Conservation (phyloP, 2,329 filamentous ascomycete species). For the Aureobasidium sp. region DNA sequence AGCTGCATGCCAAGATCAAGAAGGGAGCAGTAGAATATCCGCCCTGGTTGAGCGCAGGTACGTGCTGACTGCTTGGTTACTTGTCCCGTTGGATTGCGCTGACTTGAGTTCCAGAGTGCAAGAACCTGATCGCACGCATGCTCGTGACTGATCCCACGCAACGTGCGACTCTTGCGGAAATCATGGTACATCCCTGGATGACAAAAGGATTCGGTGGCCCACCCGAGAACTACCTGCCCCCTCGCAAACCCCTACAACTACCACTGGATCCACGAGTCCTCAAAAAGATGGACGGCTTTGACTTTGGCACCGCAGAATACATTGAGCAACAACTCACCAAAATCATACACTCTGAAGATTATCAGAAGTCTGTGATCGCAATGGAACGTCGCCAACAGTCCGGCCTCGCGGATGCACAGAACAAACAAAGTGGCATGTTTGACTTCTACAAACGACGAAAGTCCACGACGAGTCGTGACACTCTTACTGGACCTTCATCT, state of each 20-base stretch:
- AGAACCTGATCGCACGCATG: conserved; percentile 87
- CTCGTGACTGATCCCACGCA: conserved; percentile 86
- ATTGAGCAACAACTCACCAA: conserved; percentile 75
- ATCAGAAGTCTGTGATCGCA: conserved; percentile 71
- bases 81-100: background rate
- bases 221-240: conserved; percentile 81
- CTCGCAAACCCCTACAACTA: conserved; percentile 72
- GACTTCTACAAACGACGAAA: conserved; percentile 96
- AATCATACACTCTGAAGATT: conserved; percentile 88
- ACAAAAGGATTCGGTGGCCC: conserved; percentile 78
- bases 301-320: conserved; percentile 79
- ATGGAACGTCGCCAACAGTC: conserved; percentile 57
- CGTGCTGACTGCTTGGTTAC: conserved; percentile 28
- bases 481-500: conserved; percentile 69
- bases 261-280: conserved; percentile 78
- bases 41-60: conserved; percentile 82
- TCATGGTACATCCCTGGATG: conserved; percentile 95
- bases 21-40: conserved; percentile 94
- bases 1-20: conserved; percentile 97
- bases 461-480: conserved; percentile 81
- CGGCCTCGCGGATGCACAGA: conserved; percentile 51
- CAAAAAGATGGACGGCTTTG: conserved; percentile 93
- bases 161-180: conserved; percentile 78
- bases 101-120: conserved; percentile 62
- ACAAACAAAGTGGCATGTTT: conserved; percentile 88